These are phyloP conservation scores for Microdochium nivale DNA, from an alignment of 2,329 filamentous ascomycete species.

Conservation along the genomic window DNA sequence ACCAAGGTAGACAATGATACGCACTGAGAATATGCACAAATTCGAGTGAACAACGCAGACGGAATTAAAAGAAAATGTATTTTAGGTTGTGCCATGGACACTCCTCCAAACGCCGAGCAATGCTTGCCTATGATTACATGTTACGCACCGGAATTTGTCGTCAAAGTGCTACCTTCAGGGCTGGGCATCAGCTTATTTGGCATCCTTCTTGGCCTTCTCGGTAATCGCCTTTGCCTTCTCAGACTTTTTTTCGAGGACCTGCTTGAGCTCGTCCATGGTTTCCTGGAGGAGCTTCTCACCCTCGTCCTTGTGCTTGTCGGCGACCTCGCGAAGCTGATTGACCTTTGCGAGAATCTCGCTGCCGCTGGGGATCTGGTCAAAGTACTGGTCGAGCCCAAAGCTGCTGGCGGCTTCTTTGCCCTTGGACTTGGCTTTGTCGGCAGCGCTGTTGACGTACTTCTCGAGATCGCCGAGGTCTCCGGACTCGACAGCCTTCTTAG, in stretches of 20 bases:
- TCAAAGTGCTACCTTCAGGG: no score
- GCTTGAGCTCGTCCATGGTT: constrained; percentile 56
- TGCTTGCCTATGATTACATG: neutral
- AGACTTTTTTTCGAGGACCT: constrained; percentile 53
- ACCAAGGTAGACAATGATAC: no score
- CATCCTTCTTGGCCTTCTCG: constrained; percentile 42
- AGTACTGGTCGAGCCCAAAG: constrained; percentile 48
- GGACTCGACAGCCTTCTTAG: constrained; percentile 51
- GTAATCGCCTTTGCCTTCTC: constrained; percentile 49
- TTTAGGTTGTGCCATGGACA: no score
- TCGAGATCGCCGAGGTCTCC: constrained; percentile 52
- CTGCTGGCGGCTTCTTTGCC: constrained; percentile 25
- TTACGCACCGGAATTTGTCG: neutral
- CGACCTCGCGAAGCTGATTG: constrained; percentile 53
- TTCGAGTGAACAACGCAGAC: neutral
- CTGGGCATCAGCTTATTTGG: constrained; percentile 20
- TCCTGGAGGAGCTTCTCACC: constrained; percentile 62
- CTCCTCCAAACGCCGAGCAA: neutral
- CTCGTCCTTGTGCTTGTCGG: constrained; percentile 59
- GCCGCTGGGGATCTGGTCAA: constrained; percentile 57
- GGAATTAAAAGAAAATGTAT: no score
- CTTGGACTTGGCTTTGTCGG: constrained; percentile 49
- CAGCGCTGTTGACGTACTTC: constrained; percentile 49
- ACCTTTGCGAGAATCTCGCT: constrained; percentile 58
- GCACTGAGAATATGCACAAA: neutral